Conservation (phyloP, 805 yeast species). For the Groenewaldozyma tartarivorans region DNA sequence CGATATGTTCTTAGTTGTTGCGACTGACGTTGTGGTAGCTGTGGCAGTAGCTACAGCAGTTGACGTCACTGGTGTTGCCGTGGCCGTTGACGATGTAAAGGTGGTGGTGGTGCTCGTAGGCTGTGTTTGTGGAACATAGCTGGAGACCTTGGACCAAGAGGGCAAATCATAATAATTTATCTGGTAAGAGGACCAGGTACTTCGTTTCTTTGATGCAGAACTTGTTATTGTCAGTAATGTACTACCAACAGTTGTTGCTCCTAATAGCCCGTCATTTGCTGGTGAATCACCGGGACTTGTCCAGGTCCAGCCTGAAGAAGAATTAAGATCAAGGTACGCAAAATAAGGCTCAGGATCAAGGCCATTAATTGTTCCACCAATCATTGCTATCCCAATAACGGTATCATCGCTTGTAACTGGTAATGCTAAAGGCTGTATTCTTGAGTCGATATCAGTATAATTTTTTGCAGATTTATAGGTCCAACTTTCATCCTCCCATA, state of each 20-base stretch:
- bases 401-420: constrained; percentile 32
- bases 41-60: constrained; percentile 18
- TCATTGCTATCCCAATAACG: constrained; percentile 33
- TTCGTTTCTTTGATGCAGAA: constrained; percentile 19
- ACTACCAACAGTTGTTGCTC: constrained; percentile 10
- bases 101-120: constrained; percentile 9
- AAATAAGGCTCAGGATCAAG: constrained; percentile 35
- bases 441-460: constrained; percentile 37
- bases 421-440: constrained; percentile 43
- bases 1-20: constrained; percentile 21
- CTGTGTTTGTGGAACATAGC: neutral
- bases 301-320: constrained; percentile 38
- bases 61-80: neutral
- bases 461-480: constrained; percentile 35
- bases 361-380: constrained; percentile 50
- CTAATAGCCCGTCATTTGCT: constrained; percentile 10
- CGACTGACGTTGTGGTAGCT: constrained; percentile 9
- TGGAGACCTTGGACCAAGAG: neutral
- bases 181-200: constrained; percentile 6
- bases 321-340: constrained; percentile 30
- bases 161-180: neutral
- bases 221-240: constrained; percentile 23
- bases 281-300: constrained; percentile 13
- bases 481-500: constrained; percentile 68
- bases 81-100: constrained; percentile 1